phyloP scores from a whole-genome alignment of 805 yeast genomes.

The Suhomyces pyralidae region DNA sequence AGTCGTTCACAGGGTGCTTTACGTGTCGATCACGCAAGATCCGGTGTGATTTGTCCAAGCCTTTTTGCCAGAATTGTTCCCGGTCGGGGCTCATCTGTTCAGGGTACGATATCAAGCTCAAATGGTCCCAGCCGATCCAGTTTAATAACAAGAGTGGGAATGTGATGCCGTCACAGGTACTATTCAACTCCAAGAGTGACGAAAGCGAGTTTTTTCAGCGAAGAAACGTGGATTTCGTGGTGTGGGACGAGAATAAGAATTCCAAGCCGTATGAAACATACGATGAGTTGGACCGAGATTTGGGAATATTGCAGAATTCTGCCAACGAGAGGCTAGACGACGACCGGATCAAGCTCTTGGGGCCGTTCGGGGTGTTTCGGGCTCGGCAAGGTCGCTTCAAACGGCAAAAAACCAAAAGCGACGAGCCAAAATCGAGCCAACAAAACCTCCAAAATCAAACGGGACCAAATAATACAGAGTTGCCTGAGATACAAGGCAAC shows the following conservation, averaged over 20 bases:
- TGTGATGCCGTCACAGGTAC: constrained; percentile 28
- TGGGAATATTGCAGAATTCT: constrained; percentile 52
- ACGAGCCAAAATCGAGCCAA: not conserved
- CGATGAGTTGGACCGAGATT: constrained; percentile 76
- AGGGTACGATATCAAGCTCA: constrained; percentile 76
- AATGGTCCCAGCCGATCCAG: constrained; percentile 64
- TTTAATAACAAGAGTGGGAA: constrained; percentile 27
- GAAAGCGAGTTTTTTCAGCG: constrained; percentile 57
- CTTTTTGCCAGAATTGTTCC: constrained; percentile 68
- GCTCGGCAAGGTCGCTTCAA: not conserved
- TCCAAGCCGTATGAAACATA: constrained; percentile 58
- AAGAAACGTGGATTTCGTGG: constrained; percentile 70
- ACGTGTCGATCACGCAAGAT: constrained; percentile 80
- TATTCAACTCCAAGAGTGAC: constrained; percentile 21
- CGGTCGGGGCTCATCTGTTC: constrained; percentile 68
- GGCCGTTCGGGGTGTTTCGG: constrained; percentile 80
- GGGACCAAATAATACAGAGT: too few species aligned
- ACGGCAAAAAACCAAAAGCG: not conserved
- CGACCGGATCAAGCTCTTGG: constrained; percentile 52
- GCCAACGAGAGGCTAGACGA: constrained; percentile 30
- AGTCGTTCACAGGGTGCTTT: constrained; percentile 86
- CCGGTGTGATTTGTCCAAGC: constrained; percentile 72
- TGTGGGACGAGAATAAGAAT: constrained; percentile 54
- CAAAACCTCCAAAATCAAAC: too few species aligned
- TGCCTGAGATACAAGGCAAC: not conserved